Evolutionary conservation across 140 eudicot species (phyloP).

Genomic region (Erigeron philadelphicus): DNA sequence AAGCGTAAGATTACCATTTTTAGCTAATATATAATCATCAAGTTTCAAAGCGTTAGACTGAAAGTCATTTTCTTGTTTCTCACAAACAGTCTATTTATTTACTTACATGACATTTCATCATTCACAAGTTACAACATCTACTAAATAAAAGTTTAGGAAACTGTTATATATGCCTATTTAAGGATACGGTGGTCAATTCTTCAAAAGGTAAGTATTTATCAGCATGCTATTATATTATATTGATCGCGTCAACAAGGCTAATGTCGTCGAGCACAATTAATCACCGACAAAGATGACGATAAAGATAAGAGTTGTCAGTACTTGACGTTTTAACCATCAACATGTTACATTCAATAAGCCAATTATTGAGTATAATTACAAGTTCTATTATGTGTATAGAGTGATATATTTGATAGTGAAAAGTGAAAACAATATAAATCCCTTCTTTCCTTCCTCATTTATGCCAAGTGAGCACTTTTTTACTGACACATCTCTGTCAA

Average conservation of each 20-base stretch:
- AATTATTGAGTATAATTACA: conserved; percentile 11
- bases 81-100: not conserved
- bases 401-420: not conserved
- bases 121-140: not conserved
- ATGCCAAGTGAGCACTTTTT: no score
- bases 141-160: conserved; percentile 12
- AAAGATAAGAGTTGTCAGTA: not conserved
- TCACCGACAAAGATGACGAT: conserved; percentile 4
- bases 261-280: conserved; percentile 13
- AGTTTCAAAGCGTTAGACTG: not conserved
- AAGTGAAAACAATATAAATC: not conserved
- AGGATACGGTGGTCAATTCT: conserved; percentile 17
- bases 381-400: not conserved
- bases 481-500: no score
- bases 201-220: conserved; percentile 16
- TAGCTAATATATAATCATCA: not conserved
- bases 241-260: conserved; percentile 8
- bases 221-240: conserved; percentile 7
- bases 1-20: not conserved
- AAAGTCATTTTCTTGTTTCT: not conserved
- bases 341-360: not conserved
- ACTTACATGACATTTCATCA: not conserved
- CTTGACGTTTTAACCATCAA: conserved; percentile 5
- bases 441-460: no score
- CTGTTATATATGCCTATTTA: conserved; percentile 16